These are phyloP conservation scores for Eutypella sp. DNA, from an alignment of 2,329 filamentous ascomycete genomes.

Conservation along the genomic window DNA sequence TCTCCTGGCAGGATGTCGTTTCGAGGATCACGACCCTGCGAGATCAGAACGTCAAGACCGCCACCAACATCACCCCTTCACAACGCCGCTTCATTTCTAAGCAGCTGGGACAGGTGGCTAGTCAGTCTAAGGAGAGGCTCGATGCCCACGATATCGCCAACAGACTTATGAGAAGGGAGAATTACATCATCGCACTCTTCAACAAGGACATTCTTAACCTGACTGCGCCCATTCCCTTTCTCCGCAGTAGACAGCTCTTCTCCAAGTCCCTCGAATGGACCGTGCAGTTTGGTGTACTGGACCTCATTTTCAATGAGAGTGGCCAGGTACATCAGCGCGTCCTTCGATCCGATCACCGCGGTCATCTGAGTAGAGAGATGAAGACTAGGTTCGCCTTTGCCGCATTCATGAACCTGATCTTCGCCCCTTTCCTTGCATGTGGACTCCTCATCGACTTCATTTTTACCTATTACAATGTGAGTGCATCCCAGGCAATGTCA, in stretches of 20 bases:
- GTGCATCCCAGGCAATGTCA: slow-evolving; percentile 19
- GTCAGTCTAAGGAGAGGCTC: slow-evolving; percentile 86
- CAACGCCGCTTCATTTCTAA: slow-evolving; percentile 42
- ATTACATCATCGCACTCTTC: slow-evolving; percentile 93
- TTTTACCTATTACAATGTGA: slow-evolving; percentile 87
- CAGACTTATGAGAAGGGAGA: slow-evolving; percentile 90
- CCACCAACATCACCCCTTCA: slow-evolving; percentile 46
- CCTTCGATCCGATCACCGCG: slow-evolving; percentile 75
- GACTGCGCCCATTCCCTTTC: slow-evolving; percentile 77
- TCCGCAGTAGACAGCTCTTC: slow-evolving; percentile 75
- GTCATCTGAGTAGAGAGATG: slow-evolving; percentile 71
- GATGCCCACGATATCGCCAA: slow-evolving; percentile 98
- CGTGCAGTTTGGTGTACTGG: slow-evolving; percentile 81
- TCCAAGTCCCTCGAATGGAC: slow-evolving; percentile 92
- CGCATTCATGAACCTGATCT: slow-evolving; percentile 78
- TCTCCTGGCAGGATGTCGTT: slow-evolving; percentile 90
- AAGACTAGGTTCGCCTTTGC: slow-evolving; percentile 75
- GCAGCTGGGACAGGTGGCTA: slow-evolving; percentile 61
- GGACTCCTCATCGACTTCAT: slow-evolving; percentile 88
- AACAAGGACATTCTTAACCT: slow-evolving; percentile 94
- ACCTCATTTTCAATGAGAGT: slow-evolving; percentile 87
- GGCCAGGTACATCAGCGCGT: slow-evolving; percentile 85
- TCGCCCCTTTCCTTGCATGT: slow-evolving; percentile 80
- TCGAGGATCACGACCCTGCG: slow-evolving; percentile 77
- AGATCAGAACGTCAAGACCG: slow-evolving; percentile 81